Evolutionary conservation across 257 asterid genomes (phyloP), one percentile per base, ranked within the genome.

Genomic region (Ophiorrhiza pumila): DNA sequence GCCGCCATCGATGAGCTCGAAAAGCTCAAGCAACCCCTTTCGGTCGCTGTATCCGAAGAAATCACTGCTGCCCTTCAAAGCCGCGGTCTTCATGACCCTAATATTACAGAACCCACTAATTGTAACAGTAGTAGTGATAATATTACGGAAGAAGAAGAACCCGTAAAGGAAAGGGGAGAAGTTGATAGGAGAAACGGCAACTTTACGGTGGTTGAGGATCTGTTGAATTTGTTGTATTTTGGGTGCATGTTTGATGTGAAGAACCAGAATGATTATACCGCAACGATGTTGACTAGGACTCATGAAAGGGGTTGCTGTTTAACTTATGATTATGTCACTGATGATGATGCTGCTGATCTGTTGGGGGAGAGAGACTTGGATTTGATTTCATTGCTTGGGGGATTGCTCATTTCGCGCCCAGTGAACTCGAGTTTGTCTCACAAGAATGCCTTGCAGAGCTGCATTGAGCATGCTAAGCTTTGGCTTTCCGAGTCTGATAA

Each of bases 221-320:
- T 91, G 76, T 85, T 92, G 14, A 79, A 82, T 14, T 71, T 91
- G 81, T 22, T 93, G 62, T 93, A 91, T 70, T 93, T 93, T 8
- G 92, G 89, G 59, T 87, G 85, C 57, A 71, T 89, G 80, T 93
- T 93, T 62, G 94, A 94, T 80, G 97, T 91, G 80, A 79, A 78
- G 80, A 81, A 85, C 52, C 86, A 80, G 74, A 69, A 66, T 18
- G 82, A 83, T 72, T 83, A 70, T 29, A 79, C 80, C 4, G 79
- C 83, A 2, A 74, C 79, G 34, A 74, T 89, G 96, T 72, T 87
- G 74, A 83, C 86, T 11, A 91, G 89, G 88, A 81, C 87, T 20
- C 97, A 86, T 65, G 97, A 93, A 85, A 88, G 97, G 84, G 88
- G 85, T 1, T 89, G 91, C 75, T 91, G 98, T 82, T 80, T 93